phyloP scores from a whole-genome alignment of 2,329 filamentous ascomycete genomes.

The Cercospora janseana region DNA sequence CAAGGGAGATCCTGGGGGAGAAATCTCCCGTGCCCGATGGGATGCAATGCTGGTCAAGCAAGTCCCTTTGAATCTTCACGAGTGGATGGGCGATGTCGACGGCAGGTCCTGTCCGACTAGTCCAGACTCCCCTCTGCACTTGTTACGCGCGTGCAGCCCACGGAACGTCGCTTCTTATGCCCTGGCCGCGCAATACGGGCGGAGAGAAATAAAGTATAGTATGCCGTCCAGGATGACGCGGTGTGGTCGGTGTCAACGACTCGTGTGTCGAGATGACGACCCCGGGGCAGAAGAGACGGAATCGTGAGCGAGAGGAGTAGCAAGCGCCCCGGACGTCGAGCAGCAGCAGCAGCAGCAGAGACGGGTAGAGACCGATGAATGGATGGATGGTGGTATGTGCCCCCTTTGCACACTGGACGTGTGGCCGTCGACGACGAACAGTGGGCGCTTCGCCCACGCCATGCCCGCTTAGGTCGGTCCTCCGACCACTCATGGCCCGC shows the following conservation, averaged over 20 bases:
- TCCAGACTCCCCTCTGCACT: too few species aligned
- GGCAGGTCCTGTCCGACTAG: too few species aligned
- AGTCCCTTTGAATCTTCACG: constrained; percentile 11
- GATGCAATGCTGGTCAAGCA: not conserved
- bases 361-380: not conserved
- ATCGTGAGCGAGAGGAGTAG: not conserved
- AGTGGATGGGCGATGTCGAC: not conserved
- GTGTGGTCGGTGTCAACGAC: too few species aligned
- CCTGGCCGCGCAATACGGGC: too few species aligned
- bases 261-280: too few species aligned
- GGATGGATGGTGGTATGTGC: constrained; percentile 10
- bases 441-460: constrained; percentile 12
- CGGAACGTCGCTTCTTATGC: too few species aligned
- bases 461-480: constrained; percentile 7
- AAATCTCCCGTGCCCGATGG: constrained; percentile 7
- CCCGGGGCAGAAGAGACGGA: too few species aligned
- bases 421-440: not conserved
- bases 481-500: constrained; percentile 14
- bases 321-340: constrained; percentile 1
- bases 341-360: not conserved
- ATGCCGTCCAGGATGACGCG: too few species aligned
- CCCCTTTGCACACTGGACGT: constrained; percentile 19
- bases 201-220: too few species aligned
- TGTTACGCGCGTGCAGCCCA: too few species aligned
- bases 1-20: constrained; percentile 12